These are phyloP conservation scores for Draba incana DNA, from an alignment of 345 rosid genomes.

Conservation along the genomic window DNA sequence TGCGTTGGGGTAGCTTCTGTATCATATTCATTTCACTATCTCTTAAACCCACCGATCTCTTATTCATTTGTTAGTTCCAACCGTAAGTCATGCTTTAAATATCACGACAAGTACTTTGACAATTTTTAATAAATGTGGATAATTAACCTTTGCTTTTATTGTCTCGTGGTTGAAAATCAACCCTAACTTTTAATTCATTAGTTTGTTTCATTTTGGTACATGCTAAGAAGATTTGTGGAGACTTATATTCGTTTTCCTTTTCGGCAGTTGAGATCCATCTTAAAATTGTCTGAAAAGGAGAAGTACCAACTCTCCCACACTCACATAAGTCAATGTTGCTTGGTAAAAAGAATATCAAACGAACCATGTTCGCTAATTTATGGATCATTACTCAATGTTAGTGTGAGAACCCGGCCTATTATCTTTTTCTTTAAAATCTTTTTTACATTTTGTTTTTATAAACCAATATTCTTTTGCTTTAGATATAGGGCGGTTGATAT, in stretches of 20 bases:
- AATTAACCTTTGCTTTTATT: neutral
- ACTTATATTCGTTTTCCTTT: constrained; percentile 19
- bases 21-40: constrained; percentile 3
- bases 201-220: neutral
- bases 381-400: neutral
- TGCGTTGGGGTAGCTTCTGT: neutral
- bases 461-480: neutral
- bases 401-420: neutral
- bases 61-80: constrained; percentile 25
- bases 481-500: neutral
- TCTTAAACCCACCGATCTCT: constrained; percentile 22
- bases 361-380: neutral
- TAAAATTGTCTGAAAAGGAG: constrained; percentile 23
- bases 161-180: neutral
- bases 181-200: neutral
- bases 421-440: neutral
- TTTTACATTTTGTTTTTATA: no score
- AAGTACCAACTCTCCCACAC: constrained; percentile 37
- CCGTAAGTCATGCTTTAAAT: constrained; percentile 25
- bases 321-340: constrained; percentile 30
- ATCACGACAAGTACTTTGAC: neutral
- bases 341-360: neutral
- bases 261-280: constrained; percentile 30
- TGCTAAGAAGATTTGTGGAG: constrained; percentile 7
- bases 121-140: neutral